Evolutionary conservation across 129 eudicot species (phyloP).

Genomic region (Saposhnikovia divaricata): DNA sequence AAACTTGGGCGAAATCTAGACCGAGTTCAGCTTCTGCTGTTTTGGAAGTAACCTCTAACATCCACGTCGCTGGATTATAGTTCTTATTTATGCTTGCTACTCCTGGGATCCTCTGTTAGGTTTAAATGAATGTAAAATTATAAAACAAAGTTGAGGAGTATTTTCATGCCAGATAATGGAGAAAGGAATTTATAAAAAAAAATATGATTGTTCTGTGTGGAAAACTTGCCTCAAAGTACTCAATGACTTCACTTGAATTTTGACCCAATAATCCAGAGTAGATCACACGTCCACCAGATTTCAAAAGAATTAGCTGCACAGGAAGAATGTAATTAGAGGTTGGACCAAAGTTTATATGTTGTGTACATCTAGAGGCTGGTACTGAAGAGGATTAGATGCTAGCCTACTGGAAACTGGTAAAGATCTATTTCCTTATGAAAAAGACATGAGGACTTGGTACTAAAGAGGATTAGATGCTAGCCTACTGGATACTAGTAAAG

Average conservation of each 20-base stretch:
- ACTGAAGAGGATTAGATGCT: neutral
- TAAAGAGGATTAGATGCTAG: neutral
- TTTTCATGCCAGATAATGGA: neutral
- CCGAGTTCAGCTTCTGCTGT: slow-evolving; percentile 64
- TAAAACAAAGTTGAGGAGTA: neutral
- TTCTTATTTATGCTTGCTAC: slow-evolving; percentile 56
- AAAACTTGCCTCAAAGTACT: slow-evolving; percentile 24
- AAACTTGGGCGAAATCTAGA: slow-evolving; percentile 60
- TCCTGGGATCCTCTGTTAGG: slow-evolving; percentile 50
- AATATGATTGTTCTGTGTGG: neutral
- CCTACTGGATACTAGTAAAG: neutral
- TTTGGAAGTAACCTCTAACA: slow-evolving; percentile 73
- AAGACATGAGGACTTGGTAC: neutral
- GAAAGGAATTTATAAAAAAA: neutral
- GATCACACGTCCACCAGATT: slow-evolving; percentile 24
- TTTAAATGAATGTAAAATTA: neutral
- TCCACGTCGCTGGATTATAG: slow-evolving; percentile 94
- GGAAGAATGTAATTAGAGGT: neutral
- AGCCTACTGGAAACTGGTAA: neutral
- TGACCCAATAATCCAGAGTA: slow-evolving; percentile 29
- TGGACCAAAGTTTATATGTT: neutral
- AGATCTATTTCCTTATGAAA: no score
- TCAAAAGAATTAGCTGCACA: slow-evolving; percentile 27
- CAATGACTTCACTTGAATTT: slow-evolving; percentile 17
- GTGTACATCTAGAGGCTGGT: neutral